Base-by-base conservation (phyloP, 371 early-diverging fungal genomes). In the Umbelopsis sp. region DNA sequence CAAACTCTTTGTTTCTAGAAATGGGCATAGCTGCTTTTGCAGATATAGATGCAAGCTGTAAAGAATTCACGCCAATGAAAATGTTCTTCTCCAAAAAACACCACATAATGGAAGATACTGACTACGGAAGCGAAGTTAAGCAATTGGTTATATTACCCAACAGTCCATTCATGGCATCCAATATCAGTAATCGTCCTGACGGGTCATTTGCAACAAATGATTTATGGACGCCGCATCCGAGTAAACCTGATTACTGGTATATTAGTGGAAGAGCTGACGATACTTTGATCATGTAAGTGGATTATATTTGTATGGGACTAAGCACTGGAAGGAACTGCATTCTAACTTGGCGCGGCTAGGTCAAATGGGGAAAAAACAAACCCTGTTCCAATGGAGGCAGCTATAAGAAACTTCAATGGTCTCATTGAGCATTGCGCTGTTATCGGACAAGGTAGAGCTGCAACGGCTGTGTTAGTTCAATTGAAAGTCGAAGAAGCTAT, bases 281-380 rank as follows among this genome's bases (percentile, higher is more conserved):
- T 66, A 76, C 72, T 0, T 41, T 80, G 16, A 65, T 76, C 22
- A 76, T 80, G 79, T 74, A 69, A 65, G 66, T n/a, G 16, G 18
- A 4, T 41, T 12, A 41, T 41, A 10, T 7, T 41, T 41, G 1
- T 5, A 24, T 29, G 22, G 8, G 20, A 29, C 20, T 52, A 29
- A 20, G 25, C 14, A 52, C 6, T 5, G 3, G 35, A 12, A 22
- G 11, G 11, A 53, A 29, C 5, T 12, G 25, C 25, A 12, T 14
- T 16, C 29, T 38, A 44, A 50, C 50, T 4, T 50, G 3, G 8
- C 16, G 12, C n/a, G 16, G 1, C 9, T 35, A 74, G 74, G 71
- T 67, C 74, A 50, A 82, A 80, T 48, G 83, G 80, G 10, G 80
- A 82, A 68, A 82, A 82, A 69, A 76, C 77, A 1, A 80, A 78